Percentiles rank a stretch among this genome's conserved stretches.
phyloP scores from a whole-genome alignment of 805 yeast genomes.

The Wickerhamomyces ciferrii region DNA sequence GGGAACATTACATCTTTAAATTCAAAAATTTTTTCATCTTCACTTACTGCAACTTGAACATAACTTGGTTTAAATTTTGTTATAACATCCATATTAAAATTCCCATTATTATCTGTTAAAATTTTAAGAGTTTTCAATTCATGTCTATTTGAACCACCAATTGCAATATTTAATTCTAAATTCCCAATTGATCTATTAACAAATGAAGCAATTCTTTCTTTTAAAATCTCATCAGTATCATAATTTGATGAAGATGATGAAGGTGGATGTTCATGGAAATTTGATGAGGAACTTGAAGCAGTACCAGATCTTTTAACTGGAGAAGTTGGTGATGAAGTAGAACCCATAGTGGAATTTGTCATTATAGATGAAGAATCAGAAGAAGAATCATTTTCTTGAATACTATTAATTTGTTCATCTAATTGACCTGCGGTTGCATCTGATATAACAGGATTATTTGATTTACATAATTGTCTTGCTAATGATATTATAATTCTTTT shows the following conservation, averaged over 20 bases:
- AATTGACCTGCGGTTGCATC: conserved; percentile 27
- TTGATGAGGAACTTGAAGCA: conserved; percentile 4
- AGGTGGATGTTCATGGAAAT: not conserved
- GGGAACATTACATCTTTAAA: conserved; percentile 41
- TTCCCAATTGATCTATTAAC: conserved; percentile 61
- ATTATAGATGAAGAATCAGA: conserved; percentile 1
- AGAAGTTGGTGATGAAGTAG: conserved; percentile 4
- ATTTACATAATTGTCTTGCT: conserved; percentile 59
- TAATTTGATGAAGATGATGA: conserved; percentile 2
- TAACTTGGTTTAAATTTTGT: conserved; percentile 59
- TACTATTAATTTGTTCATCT: conserved; percentile 29
- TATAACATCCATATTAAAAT: conserved; percentile 47
- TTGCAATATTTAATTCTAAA: conserved; percentile 45
- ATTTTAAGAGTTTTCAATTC: conserved; percentile 27
- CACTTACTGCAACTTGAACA: conserved; percentile 43
- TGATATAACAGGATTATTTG: conserved; percentile 17
- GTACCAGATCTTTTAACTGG: conserved; percentile 5
- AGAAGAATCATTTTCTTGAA: conserved; percentile 18
- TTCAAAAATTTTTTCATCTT: conserved; percentile 41
- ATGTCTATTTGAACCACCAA: conserved; percentile 44
- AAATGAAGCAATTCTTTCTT: conserved; percentile 64
- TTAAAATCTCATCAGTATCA: conserved; percentile 42
- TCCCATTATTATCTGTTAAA: conserved; percentile 63
- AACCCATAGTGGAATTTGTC: not conserved
- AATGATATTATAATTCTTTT: conserved; percentile 64